phyloP scores from a whole-genome alignment of 78 protist species.

The Trichosphaerium sp. region DNA sequence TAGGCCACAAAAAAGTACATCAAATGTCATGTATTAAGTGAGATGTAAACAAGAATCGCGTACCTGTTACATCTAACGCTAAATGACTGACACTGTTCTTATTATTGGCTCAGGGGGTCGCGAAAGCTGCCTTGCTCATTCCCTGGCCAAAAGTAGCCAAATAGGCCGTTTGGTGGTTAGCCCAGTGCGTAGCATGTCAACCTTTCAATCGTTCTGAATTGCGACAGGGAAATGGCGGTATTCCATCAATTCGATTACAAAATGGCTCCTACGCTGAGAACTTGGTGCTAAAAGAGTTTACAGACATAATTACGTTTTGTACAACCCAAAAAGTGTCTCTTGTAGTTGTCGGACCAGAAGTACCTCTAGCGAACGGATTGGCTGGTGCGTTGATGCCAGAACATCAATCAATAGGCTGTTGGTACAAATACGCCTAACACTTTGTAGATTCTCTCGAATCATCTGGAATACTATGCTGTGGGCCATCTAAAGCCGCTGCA shows the following conservation, averaged over 20 bases:
- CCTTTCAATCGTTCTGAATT: not conserved
- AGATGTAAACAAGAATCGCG: no score
- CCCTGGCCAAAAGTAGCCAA: not conserved
- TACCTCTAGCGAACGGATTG: constrained; percentile 72
- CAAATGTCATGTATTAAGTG: no score
- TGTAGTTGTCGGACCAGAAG: constrained; percentile 81
- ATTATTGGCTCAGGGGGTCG: not conserved
- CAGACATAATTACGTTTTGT: no score
- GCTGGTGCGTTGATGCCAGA: constrained; percentile 26
- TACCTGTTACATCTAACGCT: no score
- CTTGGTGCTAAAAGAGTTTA: no score
- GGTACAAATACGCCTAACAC: not conserved
- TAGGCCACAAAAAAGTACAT: no score
- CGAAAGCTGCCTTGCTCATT: not conserved
- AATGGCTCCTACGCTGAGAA: no score
- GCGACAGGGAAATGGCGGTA: not conserved
- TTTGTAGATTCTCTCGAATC: not conserved
- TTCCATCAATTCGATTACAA: no score
- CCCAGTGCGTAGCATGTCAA: not conserved
- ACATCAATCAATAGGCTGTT: not conserved
- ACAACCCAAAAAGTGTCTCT: constrained; percentile 6
- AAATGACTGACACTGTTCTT: not conserved
- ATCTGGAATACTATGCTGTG: constrained; percentile 38
- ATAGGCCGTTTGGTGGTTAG: not conserved
- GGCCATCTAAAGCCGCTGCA: constrained; percentile 69